Base-by-base conservation (phyloP, 176 grass and related monocot species). In the Phoenix dactylifera region DNA sequence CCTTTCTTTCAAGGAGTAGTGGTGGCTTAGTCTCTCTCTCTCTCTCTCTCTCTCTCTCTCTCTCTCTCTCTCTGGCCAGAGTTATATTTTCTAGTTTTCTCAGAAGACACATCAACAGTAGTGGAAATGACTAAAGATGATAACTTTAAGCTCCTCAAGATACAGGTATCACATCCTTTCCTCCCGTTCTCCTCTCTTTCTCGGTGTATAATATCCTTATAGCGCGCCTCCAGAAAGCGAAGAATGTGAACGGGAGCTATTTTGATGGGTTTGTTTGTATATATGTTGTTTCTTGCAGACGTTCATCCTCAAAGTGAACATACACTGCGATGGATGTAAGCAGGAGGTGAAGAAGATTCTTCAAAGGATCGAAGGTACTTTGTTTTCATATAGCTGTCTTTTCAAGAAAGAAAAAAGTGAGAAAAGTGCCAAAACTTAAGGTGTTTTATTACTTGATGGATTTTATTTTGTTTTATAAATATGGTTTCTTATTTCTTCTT, bases 311-410 rank as follows among this genome's bases (percentile, higher is more conserved):
- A 92, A 74, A 67, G 93, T 98, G 74, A 85, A 92, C 84, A 98
- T 98, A 92, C 93, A 98, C 85, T 98, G 93, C 59, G 93, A 98
- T 62, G 93, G 93, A 22, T 98, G 93, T 74, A 92, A 61, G 89
- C 81, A 65, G 65, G 88, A 98, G 77, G 93, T 98, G 61, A 98
- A 93, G 88, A 98, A 92, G 68, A 67, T 83, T 69, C 93, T 98
- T 51, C 82, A 84, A 63, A 98, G 80, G 77, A 92, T 98, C 49
- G 93, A 98, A 98, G 93, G 93, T 98, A 74, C 44, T 15, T 26
- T 18, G 22, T 67, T 3, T 16, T 29, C 39, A 54, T 35, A 3
- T 16, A 44, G 35, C 3, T 20, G 49, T 19, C 6, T 12, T 12
- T 44, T 44, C 35, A 44, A 44, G 35, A 44, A 44, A 44, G 35